phyloP scores from a whole-genome alignment of 768 basidiomycete genomes.

The Rhodotorula toruloides region DNA sequence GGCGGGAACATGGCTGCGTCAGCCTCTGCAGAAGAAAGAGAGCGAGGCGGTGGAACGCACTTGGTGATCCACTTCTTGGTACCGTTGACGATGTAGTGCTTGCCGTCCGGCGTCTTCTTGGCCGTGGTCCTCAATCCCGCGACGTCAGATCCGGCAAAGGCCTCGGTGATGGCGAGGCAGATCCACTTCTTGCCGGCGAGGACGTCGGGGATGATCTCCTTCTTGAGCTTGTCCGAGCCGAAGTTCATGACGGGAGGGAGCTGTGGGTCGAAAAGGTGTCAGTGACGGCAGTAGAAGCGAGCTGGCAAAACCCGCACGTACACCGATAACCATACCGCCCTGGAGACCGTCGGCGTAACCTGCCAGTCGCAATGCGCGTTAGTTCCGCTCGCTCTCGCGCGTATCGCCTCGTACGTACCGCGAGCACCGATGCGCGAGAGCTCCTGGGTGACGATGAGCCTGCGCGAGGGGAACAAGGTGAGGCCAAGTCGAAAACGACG shows the following conservation, averaged over 20 bases:
- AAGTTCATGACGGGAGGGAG: constrained; percentile 40
- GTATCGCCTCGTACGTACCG: neutral
- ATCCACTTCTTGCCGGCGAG: constrained; percentile 38
- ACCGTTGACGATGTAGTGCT: constrained; percentile 42
- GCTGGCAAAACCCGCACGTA: neutral
- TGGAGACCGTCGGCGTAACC: constrained; percentile 69
- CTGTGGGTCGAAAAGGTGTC: constrained; percentile 50
- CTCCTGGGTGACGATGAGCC: constrained; percentile 35
- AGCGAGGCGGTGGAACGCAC: neutral
- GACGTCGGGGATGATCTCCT: constrained; percentile 34
- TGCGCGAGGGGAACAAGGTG: no score
- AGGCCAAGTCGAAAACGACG: no score
- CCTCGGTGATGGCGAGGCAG: constrained; percentile 38
- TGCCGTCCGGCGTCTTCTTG: constrained; percentile 40
- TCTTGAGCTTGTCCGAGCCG: constrained; percentile 36
- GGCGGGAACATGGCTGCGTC: constrained; percentile 30
- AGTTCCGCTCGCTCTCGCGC: neutral
- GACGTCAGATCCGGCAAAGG: constrained; percentile 40
- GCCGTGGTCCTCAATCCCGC: constrained; percentile 40
- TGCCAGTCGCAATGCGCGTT: constrained; percentile 40
- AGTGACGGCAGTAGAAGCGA: constrained; percentile 46
- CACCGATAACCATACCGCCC: constrained; percentile 41
- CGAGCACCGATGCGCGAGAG: constrained; percentile 29
- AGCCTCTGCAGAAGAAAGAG: neutral
- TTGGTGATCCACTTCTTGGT: constrained; percentile 33